Conservation (phyloP, 2,329 filamentous ascomycete species). For the Pestalotiopsis sp. region DNA sequence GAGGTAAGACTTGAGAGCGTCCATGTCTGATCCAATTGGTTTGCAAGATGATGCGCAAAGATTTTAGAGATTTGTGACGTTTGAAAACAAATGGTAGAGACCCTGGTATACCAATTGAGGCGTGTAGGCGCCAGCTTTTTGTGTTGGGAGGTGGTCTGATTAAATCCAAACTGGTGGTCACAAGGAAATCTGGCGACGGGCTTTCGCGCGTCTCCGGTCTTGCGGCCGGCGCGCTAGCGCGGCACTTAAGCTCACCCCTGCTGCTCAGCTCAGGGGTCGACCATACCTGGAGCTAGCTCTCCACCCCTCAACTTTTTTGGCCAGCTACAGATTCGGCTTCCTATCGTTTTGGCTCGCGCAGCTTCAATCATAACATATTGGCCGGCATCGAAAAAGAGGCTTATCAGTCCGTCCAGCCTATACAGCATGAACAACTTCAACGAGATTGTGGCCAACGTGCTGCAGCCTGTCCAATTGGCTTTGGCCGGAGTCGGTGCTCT, state of each 20-base stretch:
- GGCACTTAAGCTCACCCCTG: not conserved
- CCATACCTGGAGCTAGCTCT: not conserved
- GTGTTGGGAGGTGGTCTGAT: not conserved
- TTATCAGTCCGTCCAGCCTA: not conserved
- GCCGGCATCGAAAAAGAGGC: not conserved
- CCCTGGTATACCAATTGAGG: not conserved
- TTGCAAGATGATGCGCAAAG: not conserved
- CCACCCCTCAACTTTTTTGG: not conserved
- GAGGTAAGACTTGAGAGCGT: conserved; percentile 43
- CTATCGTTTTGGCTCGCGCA: not conserved
- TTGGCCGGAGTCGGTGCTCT: conserved; percentile 61
- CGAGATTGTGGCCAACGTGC: conserved; percentile 41
- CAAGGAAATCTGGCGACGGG: not conserved
- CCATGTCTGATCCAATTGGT: conserved; percentile 38
- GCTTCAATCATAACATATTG: not conserved
- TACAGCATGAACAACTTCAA: conserved; percentile 34
- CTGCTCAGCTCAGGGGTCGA: not conserved
- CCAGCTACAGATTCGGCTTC: not conserved
- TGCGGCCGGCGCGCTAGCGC: not conserved
- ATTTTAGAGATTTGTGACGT: not conserved
- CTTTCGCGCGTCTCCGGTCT: not conserved
- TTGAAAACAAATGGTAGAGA: not conserved
- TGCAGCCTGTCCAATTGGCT: conserved; percentile 47
- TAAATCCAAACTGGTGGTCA: not conserved
- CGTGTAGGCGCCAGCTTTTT: not conserved